Percentiles rank a stretch among this genome's conserved stretches.
These are phyloP conservation scores for Fusarium tuaranense DNA, from an alignment of 2,329 filamentous ascomycete genomes.

Conservation along the genomic window DNA sequence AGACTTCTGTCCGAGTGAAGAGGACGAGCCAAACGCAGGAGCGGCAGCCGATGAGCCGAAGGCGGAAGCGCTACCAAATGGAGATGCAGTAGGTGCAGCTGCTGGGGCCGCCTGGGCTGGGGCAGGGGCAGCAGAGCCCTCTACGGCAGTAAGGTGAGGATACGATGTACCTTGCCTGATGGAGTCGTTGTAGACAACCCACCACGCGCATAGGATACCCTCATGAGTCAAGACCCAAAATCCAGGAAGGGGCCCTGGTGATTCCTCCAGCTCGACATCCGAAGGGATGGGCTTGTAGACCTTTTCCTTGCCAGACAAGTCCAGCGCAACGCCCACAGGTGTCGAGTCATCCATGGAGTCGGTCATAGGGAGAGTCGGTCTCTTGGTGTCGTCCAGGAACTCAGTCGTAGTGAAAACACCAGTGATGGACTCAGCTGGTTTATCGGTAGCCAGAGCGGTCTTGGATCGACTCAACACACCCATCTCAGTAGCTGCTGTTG, in stretches of 20 bases:
- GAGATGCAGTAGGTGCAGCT: conserved; percentile 46
- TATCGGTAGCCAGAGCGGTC: conserved; percentile 71
- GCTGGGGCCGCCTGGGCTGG: conserved; percentile 46
- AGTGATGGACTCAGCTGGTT: conserved; percentile 68
- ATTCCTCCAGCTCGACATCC: conserved; percentile 82
- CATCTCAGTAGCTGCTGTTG: conserved; percentile 83
- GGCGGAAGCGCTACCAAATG: conserved; percentile 49
- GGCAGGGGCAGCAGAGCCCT: conserved; percentile 49
- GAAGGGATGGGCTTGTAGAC: conserved; percentile 81
- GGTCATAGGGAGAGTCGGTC: conserved; percentile 80
- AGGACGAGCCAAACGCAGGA: conserved; percentile 61
- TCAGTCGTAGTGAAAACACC: conserved; percentile 80
- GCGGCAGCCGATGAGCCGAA: conserved; percentile 56
- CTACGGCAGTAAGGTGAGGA: conserved; percentile 71
- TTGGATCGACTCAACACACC: conserved; percentile 82
- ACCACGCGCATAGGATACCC: conserved; percentile 87
- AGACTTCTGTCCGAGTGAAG: conserved; percentile 61
- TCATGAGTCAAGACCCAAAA: conserved; percentile 90
- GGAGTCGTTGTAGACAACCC: conserved; percentile 90
- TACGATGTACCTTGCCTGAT: conserved; percentile 81
- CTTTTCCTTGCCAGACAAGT: conserved; percentile 85
- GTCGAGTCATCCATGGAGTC: conserved; percentile 73
- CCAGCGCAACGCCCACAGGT: conserved; percentile 82
- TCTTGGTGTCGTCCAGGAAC: conserved; percentile 77
- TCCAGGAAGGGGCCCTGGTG: conserved; percentile 83